phyloP scores from a whole-genome alignment of 148 eudicot species.

The Heliamphora exappendiculata region DNA sequence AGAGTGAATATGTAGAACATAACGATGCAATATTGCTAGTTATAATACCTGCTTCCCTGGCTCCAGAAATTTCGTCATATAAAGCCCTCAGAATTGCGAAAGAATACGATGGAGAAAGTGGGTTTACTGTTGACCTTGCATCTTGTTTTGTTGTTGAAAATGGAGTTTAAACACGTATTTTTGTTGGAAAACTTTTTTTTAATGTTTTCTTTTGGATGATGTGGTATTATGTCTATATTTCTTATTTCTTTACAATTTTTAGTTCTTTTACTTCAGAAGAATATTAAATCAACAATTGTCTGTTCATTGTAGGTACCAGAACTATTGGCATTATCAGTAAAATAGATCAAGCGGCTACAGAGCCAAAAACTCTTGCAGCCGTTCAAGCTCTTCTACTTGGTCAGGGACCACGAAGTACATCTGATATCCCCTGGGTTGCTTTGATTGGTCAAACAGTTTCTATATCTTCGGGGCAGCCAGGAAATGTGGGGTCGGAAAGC shows the following conservation, averaged over 20 bases:
- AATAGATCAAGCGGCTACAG: constrained; percentile 93
- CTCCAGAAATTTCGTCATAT: constrained; percentile 78
- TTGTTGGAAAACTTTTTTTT: not conserved
- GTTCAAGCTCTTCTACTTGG: constrained; percentile 87
- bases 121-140: constrained; percentile 20
- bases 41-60: constrained; percentile 80
- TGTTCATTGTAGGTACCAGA: constrained; percentile 63
- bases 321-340: constrained; percentile 95
- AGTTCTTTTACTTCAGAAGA: not conserved
- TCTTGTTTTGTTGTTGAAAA: constrained; percentile 10
- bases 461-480: constrained; percentile 85
- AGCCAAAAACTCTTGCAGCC: constrained; percentile 88
- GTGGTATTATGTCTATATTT: not conserved
- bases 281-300: constrained; percentile 1
- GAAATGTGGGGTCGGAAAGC: constrained; percentile 74
- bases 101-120: constrained; percentile 88
- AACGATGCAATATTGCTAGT: constrained; percentile 90
- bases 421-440: constrained; percentile 96
- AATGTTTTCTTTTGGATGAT: not conserved
- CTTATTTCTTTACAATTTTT: not conserved
- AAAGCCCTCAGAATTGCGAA: constrained; percentile 87
- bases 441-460: constrained; percentile 97
- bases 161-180: not conserved
- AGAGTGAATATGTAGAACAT: constrained; percentile 83
- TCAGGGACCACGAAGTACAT: constrained; percentile 89